Evolutionary conservation across 306 rosid species (phyloP), one percentile per base, ranked within the genome.

Genomic region (Astragalus membranaceus): DNA sequence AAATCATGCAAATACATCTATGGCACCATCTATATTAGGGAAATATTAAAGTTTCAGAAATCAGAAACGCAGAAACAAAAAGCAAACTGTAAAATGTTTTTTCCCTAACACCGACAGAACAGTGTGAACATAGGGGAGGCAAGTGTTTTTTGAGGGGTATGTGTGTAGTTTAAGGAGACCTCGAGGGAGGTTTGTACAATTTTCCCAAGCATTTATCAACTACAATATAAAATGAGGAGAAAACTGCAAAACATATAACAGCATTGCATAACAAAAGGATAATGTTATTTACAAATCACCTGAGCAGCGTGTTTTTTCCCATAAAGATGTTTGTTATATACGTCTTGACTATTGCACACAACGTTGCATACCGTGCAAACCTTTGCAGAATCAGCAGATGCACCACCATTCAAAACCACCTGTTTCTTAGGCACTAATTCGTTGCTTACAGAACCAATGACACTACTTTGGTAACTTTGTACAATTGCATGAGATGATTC

Each of bases 261-360:
- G 39, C 50, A 33, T 47, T 13, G 43, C n/a, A 62, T 54, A 57
- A 59, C 5, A 41, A 55, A 78, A 75, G 64, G 64, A 39, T 47
- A 42, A 52, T 52, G 64, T 17, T 63, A 51, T 29, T 67, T 67
- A 37, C 30, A 64, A 67, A 47, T 88, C 70, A 90, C 96, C 90
- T 80, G 89, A 69, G 83, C 76, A 39, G 79, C 70, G 36, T 90
- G 95, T 75, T 73, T 88, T 79, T 76, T 82, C 77, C 95, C 95
- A 37, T 73, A 53, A 64, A 86, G 52, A 80, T 90, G 95, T 67
- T 75, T 83, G 61, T 11, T 71, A 56, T 52, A 90, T 64, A 77
- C 82, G 10, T 86, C 86, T 79, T 78, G 77, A 69, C 92, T 86
- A 47, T 78, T 83, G 78, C 92, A 83, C 37, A 52, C 80, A 67